Conservation (phyloP, 192 early-diverging fungal genomes). For the Coemansia sp. region DNA sequence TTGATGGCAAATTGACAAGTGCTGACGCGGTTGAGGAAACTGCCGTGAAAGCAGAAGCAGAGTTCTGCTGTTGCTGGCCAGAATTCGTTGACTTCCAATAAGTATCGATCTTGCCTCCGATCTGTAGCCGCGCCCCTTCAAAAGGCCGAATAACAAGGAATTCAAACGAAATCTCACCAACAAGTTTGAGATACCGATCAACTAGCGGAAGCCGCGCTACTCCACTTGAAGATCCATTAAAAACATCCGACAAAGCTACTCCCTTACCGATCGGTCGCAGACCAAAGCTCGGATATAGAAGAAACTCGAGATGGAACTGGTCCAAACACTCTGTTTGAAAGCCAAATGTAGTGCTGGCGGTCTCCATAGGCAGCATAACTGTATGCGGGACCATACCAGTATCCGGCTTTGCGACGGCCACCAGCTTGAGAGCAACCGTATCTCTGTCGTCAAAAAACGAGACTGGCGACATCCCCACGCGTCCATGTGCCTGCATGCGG, state of each 20-base stretch:
- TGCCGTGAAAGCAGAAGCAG: neutral
- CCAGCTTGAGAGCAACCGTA: constrained; percentile 73
- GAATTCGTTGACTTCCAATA: constrained; percentile 99
- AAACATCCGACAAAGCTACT: constrained; percentile 72
- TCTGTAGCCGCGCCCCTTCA: constrained; percentile 80
- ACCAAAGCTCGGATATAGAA: constrained; percentile 96
- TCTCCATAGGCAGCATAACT: constrained; percentile 83
- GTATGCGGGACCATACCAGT: constrained; percentile 85
- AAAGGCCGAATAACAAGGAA: constrained; percentile 85
- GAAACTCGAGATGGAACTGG: constrained; percentile 88
- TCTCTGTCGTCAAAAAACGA: constrained; percentile 43
- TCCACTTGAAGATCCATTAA: constrained; percentile 46
- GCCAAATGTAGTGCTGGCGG: constrained; percentile 66
- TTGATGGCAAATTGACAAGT: constrained; percentile 18
- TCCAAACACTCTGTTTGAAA: constrained; percentile 78
- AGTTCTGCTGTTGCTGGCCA: constrained; percentile 21
- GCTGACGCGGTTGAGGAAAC: constrained; percentile 2
- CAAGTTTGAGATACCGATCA: constrained; percentile 85
- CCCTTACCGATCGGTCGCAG: constrained; percentile 88
- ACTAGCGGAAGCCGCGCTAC: constrained; percentile 70
- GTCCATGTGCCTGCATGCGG: constrained; percentile 58
- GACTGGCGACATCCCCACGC: constrained; percentile 25
- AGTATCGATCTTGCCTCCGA: constrained; percentile 95
- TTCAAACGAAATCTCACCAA: constrained; percentile 86
- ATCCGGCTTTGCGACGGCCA: constrained; percentile 86